Conservation (phyloP, 2,329 filamentous ascomycete species). For the Clarireedia monteithiana region DNA sequence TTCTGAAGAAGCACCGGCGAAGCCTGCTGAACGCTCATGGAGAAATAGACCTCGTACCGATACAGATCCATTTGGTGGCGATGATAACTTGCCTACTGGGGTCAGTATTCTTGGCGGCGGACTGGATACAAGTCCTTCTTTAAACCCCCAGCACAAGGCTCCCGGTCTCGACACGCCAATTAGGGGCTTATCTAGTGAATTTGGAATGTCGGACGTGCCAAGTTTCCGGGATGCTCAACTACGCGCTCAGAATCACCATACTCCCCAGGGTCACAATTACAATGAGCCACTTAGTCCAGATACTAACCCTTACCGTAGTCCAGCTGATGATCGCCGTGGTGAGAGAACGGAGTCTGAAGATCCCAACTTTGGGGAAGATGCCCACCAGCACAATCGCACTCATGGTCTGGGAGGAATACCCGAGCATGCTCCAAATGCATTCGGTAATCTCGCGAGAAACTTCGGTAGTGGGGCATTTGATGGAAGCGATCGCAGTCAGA, state of each 20-base stretch:
- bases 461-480: conserved; percentile 41
- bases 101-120: conserved; percentile 69
- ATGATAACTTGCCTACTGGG: conserved; percentile 55
- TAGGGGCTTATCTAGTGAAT: conserved; percentile 41
- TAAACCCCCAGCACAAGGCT: conserved; percentile 35
- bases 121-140: conserved; percentile 56
- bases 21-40: conserved; percentile 50
- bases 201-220: conserved; percentile 55
- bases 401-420: conserved; percentile 45
- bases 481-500: conserved; percentile 85
- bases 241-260: conserved; percentile 33
- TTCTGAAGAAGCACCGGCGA: conserved; percentile 51
- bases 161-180: conserved; percentile 38
- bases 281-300: conserved; percentile 80
- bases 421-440: conserved; percentile 42
- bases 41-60: conserved; percentile 58
- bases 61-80: conserved; percentile 60
- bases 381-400: conserved; percentile 38
- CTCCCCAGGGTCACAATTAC: conserved; percentile 28
- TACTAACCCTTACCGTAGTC: conserved; percentile 94
- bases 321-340: conserved; percentile 44
- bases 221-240: conserved; percentile 49
- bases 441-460: conserved; percentile 47
- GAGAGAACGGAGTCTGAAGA: conserved; percentile 50
- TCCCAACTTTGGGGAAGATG: conserved; percentile 29